Conservation (phyloP, 2,329 filamentous ascomycete genomes). For the Hymenoscyphus fraxineus region DNA sequence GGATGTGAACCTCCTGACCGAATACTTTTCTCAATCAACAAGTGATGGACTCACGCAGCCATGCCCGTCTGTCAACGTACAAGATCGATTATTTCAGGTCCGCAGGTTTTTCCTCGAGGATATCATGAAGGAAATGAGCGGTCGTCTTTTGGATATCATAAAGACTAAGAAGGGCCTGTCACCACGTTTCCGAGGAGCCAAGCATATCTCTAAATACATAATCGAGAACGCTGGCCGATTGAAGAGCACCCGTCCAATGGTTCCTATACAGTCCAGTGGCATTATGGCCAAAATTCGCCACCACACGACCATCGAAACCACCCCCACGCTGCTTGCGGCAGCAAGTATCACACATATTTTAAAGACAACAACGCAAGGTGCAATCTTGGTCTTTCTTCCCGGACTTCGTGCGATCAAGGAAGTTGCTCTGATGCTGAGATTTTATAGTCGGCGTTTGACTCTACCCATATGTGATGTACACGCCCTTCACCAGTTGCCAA, state of each 20-base stretch:
- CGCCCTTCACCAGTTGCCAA: slow-evolving; percentile 83
- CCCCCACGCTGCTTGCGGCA: slow-evolving; percentile 62
- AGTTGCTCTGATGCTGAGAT: slow-evolving; percentile 61
- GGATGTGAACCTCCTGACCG: slow-evolving; percentile 75
- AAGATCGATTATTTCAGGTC: slow-evolving; percentile 83
- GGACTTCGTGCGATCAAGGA: slow-evolving; percentile 85
- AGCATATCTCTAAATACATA: slow-evolving; percentile 29
- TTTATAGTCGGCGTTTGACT: slow-evolving; percentile 43
- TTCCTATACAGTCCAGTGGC: not conserved
- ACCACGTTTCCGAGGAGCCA: slow-evolving; percentile 35
- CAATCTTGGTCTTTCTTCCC: slow-evolving; percentile 88
- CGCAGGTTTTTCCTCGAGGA: slow-evolving; percentile 84
- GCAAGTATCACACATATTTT: slow-evolving; percentile 87
- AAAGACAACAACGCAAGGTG: slow-evolving; percentile 72
- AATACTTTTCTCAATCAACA: slow-evolving; percentile 70
- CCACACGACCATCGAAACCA: slow-evolving; percentile 56
- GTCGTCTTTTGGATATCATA: slow-evolving; percentile 4
- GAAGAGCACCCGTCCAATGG: not conserved
- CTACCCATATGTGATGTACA: slow-evolving; percentile 77
- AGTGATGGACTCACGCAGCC: slow-evolving; percentile 47
- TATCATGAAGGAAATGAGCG: slow-evolving; percentile 68
- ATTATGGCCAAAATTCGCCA: slow-evolving; percentile 15
- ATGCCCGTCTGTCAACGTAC: slow-evolving; percentile 79
- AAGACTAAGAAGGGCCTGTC: not conserved
- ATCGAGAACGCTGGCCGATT: not conserved